phyloP scores from a whole-genome alignment of 2,329 filamentous ascomycete species.

The Aspergillus felis region DNA sequence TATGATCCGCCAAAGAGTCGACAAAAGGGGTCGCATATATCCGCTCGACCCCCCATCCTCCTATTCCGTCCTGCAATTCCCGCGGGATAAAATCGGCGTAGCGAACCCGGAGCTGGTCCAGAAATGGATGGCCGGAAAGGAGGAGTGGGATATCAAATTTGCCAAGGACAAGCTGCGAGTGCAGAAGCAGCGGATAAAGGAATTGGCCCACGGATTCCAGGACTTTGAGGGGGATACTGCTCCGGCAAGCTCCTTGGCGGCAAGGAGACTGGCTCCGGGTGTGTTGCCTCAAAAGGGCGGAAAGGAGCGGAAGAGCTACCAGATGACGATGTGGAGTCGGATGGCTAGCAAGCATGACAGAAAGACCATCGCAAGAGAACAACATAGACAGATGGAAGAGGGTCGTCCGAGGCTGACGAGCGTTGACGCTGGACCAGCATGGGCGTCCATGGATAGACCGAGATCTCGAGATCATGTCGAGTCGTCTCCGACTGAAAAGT shows the following conservation, averaged over 20 bases:
- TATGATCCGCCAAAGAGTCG: conserved; percentile 89
- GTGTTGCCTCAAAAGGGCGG: conserved; percentile 26
- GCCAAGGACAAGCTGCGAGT: conserved; percentile 65
- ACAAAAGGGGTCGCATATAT: conserved; percentile 70
- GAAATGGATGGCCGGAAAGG: conserved; percentile 77
- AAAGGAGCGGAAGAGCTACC: conserved; percentile 65
- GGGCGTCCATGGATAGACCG: conserved; percentile 16
- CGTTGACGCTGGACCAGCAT: conserved; percentile 25
- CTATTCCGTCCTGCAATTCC: conserved; percentile 63
- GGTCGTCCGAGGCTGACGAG: conserved; percentile 21
- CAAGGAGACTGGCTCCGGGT: conserved; percentile 50
- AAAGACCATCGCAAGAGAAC: conserved; percentile 53
- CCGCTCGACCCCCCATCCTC: conserved; percentile 62
- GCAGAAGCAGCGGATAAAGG: conserved; percentile 68
- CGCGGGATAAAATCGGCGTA: conserved; percentile 65
- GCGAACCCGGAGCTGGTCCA: conserved; percentile 74
- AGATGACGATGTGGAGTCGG: conserved; percentile 75
- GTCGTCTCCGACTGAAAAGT: background rate
- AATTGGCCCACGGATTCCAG: conserved; percentile 68
- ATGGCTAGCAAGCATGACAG: conserved; percentile 91
- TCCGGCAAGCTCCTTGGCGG: conserved; percentile 78
- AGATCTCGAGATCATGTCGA: background rate
- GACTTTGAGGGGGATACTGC: conserved; percentile 72
- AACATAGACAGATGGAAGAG: conserved; percentile 11
- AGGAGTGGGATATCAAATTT: conserved; percentile 70